Evolutionary conservation across 495 filamentous ascomycete genomes (phyloP).

Genomic region (Saxispiralis lemnorum): DNA sequence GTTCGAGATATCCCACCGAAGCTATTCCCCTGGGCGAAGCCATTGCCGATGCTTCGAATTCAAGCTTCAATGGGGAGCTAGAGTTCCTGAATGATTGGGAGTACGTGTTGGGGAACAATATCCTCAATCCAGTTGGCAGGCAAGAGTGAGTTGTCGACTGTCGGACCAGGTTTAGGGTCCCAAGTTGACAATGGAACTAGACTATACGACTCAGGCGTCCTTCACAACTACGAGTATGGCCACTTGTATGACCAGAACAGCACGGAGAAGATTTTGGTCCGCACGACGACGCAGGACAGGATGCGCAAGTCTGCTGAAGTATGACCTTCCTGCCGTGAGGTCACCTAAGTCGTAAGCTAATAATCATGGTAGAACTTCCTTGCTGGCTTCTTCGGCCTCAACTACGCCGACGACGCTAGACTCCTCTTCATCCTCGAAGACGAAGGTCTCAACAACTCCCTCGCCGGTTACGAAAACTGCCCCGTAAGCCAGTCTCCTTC

Average conservation of each 20-base stretch:
- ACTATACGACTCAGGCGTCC: slow-evolving; percentile 31
- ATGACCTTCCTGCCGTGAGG: no score
- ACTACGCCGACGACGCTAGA: slow-evolving; percentile 36
- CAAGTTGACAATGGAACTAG: slow-evolving; percentile 17
- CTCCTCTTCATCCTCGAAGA: slow-evolving; percentile 34
- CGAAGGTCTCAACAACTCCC: slow-evolving; percentile 24
- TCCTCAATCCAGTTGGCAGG: slow-evolving; percentile 35
- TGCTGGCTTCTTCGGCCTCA: slow-evolving; percentile 28
- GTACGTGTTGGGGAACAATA: slow-evolving; percentile 31
- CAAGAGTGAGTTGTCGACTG: slow-evolving; percentile 22
- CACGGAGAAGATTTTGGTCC: slow-evolving; percentile 39
- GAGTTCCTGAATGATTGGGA: slow-evolving; percentile 34
- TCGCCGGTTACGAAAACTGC: slow-evolving; percentile 12
- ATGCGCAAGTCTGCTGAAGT: slow-evolving; percentile 28
- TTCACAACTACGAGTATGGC: slow-evolving; percentile 43
- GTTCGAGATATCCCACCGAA: slow-evolving; percentile 4
- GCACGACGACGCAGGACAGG: slow-evolving; percentile 38
- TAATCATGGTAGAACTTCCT: slow-evolving; percentile 19
- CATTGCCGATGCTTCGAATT: no score
- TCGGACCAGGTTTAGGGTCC: no score
- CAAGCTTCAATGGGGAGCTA: slow-evolving; percentile 28
- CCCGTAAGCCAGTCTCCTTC: neutral
- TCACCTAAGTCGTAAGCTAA: no score
- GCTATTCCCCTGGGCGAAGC: slow-evolving; percentile 12
- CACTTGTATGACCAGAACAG: slow-evolving; percentile 35